Evolutionary conservation across 2,329 filamentous ascomycete species (phyloP).

Genomic region (Fusarium setosum): DNA sequence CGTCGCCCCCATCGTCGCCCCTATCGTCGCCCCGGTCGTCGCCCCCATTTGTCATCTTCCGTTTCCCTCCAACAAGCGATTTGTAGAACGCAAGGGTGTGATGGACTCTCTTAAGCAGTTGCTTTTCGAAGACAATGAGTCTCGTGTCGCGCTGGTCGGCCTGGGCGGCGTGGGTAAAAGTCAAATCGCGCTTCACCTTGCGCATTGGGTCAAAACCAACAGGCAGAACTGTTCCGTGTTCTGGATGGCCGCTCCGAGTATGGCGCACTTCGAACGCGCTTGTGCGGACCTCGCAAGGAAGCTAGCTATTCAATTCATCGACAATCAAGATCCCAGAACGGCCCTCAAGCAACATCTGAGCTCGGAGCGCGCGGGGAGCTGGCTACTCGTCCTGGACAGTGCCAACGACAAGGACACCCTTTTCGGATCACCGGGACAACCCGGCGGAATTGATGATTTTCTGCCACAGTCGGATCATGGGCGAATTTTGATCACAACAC

Average conservation of each 20-base stretch:
- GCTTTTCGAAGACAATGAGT: background rate
- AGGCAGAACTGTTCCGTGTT: constrained; percentile 15
- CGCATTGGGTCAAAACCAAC: constrained; percentile 5
- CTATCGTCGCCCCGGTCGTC: too few relatives aligned
- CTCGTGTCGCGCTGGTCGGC: constrained; percentile 1
- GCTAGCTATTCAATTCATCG: background rate
- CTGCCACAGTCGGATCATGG: constrained; percentile 46
- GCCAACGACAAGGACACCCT: constrained; percentile 31
- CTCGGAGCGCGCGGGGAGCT: constrained; percentile 28
- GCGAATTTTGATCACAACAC: constrained; percentile 49
- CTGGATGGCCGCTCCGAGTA: constrained; percentile 15
- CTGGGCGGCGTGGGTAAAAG: constrained; percentile 24
- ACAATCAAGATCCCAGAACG: background rate
- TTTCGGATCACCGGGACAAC: background rate
- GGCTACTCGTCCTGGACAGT: constrained; percentile 42
- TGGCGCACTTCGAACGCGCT: constrained; percentile 11
- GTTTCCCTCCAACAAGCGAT: background rate
- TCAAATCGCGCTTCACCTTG: constrained; percentile 23
- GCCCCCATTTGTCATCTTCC: background rate
- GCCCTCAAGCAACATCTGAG: constrained; percentile 24
- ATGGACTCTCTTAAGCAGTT: background rate
- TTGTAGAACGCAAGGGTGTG: background rate
- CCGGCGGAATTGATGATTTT: background rate
- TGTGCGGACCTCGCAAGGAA: background rate
- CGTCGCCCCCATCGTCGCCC: too few relatives aligned